These are phyloP conservation scores for Lyophyllum decastes DNA, from an alignment of 768 basidiomycete species.

Conservation along the genomic window DNA sequence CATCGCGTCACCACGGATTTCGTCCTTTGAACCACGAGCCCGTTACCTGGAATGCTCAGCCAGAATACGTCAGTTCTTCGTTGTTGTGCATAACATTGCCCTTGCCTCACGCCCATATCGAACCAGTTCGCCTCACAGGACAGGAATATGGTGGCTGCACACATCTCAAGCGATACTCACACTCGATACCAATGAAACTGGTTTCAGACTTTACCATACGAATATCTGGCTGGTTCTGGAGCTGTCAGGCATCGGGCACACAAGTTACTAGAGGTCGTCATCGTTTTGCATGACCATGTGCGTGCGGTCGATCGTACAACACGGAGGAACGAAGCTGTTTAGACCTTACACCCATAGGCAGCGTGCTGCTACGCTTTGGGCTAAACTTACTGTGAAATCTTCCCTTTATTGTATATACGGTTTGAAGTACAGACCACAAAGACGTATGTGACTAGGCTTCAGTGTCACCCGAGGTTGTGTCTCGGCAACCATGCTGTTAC, in stretches of 20 bases:
- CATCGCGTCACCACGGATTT: slow-evolving; percentile 48
- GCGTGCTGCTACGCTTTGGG: background rate
- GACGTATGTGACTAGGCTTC: background rate
- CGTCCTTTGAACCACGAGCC: slow-evolving; percentile 53
- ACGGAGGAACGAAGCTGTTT: background rate
- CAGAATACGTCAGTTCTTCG: slow-evolving; percentile 61
- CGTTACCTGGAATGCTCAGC: slow-evolving; percentile 53
- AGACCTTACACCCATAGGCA: background rate
- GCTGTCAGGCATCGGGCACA: background rate
- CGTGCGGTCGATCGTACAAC: background rate
- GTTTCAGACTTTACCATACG: background rate
- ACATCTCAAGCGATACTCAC: slow-evolving; percentile 40
- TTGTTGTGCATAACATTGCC: background rate
- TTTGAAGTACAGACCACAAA: background rate
- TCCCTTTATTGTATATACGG: background rate
- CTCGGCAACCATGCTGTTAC: background rate
- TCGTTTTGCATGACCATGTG: background rate
- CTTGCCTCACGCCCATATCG: background rate
- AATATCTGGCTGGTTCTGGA: background rate
- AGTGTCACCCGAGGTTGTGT: background rate
- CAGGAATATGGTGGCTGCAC: slow-evolving; percentile 34
- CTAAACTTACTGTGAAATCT: background rate
- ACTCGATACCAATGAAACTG: slow-evolving; percentile 43
- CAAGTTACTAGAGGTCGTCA: background rate
- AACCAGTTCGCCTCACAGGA: slow-evolving; percentile 34